These are phyloP conservation scores for Pseudozyma pruni DNA, from an alignment of 1,284 basidiomycete species.

Conservation along the genomic window DNA sequence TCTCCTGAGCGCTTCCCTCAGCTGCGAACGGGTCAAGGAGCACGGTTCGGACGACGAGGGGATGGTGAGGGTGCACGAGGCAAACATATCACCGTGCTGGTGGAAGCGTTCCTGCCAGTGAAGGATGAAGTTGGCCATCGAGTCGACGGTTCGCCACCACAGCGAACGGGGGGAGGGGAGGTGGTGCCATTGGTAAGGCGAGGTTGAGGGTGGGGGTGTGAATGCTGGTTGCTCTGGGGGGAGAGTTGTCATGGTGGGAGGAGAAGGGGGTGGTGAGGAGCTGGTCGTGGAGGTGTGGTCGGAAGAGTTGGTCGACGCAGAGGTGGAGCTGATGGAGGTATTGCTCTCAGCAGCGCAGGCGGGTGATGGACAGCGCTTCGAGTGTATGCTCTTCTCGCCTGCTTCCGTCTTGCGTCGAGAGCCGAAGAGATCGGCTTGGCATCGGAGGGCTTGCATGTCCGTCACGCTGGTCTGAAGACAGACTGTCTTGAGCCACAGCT, in stretches of 20 bases:
- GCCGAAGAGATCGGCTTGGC: too few relatives aligned
- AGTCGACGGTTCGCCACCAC: constrained; percentile 41
- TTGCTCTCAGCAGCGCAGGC: too few relatives aligned
- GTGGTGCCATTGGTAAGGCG: constrained; percentile 23
- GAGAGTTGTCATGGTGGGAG: neutral
- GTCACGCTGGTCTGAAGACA: too few relatives aligned
- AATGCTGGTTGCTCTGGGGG: neutral
- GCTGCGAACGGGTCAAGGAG: neutral
- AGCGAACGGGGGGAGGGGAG: neutral
- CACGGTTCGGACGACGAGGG: neutral
- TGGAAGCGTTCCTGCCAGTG: constrained; percentile 42
- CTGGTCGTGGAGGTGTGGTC: neutral
- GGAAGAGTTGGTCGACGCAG: too few relatives aligned
- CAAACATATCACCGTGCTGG: constrained; percentile 47
- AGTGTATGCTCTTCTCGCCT: too few relatives aligned
- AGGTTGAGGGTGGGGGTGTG: constrained; percentile 10
- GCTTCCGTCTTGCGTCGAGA: too few relatives aligned
- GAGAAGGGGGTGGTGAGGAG: neutral
- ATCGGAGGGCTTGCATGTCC: too few relatives aligned
- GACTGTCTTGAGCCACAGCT: too few relatives aligned
- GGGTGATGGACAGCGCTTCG: too few relatives aligned
- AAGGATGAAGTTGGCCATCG: constrained; percentile 46
- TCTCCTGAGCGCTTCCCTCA: constrained; percentile 23
- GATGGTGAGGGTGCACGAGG: constrained; percentile 10
- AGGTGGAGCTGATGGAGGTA: neutral